Percentiles rank a stretch among this genome's conserved stretches.
phyloP scores from a whole-genome alignment of 371 early-diverging fungal species.

The Vairimorpha necatrix region DNA sequence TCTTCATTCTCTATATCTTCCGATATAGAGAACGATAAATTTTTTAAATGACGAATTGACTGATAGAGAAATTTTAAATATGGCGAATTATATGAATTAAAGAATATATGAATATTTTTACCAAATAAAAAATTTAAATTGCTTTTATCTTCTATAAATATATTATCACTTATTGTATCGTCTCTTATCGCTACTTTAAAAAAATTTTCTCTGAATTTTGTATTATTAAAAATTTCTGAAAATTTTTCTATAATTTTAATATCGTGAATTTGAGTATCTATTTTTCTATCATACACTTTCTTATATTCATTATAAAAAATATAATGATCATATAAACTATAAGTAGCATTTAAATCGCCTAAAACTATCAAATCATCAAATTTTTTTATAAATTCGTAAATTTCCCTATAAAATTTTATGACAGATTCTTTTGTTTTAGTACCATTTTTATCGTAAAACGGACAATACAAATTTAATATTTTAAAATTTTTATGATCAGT shows the following conservation, averaged over 20 bases:
- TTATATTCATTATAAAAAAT: slow-evolving; percentile 62
- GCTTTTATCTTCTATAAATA: neutral
- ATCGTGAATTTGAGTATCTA: neutral
- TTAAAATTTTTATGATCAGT: slow-evolving; percentile 73
- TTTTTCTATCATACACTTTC: slow-evolving; percentile 2
- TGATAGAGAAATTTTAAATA: neutral
- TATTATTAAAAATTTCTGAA: neutral
- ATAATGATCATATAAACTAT: slow-evolving; percentile 72
- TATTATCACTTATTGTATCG: neutral
- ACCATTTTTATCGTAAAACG: slow-evolving; percentile 67
- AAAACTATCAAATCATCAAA: slow-evolving; percentile 68
- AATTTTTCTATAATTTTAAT: neutral
- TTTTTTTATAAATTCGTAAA: slow-evolving; percentile 66
- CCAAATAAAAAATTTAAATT: neutral
- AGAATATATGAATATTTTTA: neutral
- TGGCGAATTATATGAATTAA: neutral
- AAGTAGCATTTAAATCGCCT: slow-evolving; percentile 74
- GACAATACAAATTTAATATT: slow-evolving; percentile 74
- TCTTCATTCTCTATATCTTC: neutral
- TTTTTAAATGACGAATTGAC: neutral
- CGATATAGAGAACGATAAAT: neutral
- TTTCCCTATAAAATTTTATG: slow-evolving; percentile 47
- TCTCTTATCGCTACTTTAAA: neutral
- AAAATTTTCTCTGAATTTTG: neutral
- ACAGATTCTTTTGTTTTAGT: slow-evolving; percentile 68